phyloP scores from a whole-genome alignment of 768 basidiomycete species.

The Gymnopilus dilepis region DNA sequence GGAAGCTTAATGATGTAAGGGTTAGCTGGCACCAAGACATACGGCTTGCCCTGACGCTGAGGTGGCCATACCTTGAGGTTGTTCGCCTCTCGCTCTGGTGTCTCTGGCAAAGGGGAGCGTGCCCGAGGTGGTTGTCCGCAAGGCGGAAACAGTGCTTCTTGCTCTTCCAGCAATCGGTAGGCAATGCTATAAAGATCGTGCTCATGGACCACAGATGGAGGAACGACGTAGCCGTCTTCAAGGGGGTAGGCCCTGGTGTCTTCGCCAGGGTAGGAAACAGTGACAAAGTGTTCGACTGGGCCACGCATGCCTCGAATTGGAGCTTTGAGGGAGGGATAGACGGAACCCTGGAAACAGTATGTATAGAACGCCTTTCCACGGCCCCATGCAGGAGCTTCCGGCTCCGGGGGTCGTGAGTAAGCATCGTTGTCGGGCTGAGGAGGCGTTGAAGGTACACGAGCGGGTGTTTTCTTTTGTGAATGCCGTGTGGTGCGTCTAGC shows the following conservation, averaged over 20 bases:
- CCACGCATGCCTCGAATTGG: neutral
- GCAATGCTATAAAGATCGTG: neutral
- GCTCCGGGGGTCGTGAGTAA: too few species aligned
- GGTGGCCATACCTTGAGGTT: too few species aligned
- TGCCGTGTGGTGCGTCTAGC: too few species aligned
- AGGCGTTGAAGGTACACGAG: neutral
- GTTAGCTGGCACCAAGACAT: too few species aligned
- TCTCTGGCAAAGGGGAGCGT: too few species aligned
- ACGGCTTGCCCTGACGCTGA: too few species aligned
- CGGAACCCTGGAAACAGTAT: neutral
- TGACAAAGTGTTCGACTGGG: neutral
- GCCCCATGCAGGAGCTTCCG: neutral
- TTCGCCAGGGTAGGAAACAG: neutral
- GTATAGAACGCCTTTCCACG: neutral
- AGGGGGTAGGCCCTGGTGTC: neutral
- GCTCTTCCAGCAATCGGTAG: neutral
- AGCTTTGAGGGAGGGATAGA: neutral
- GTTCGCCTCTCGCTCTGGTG: too few species aligned
- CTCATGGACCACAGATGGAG: neutral
- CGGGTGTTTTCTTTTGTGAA: too few species aligned
- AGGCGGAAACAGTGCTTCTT: too few species aligned
- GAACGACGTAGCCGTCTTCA: neutral
- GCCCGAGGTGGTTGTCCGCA: too few species aligned
- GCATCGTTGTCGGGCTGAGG: neutral
- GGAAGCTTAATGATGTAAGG: too few species aligned